These are phyloP conservation scores for Zalaria obscura DNA, from an alignment of 2,329 filamentous ascomycete genomes.

Conservation along the genomic window DNA sequence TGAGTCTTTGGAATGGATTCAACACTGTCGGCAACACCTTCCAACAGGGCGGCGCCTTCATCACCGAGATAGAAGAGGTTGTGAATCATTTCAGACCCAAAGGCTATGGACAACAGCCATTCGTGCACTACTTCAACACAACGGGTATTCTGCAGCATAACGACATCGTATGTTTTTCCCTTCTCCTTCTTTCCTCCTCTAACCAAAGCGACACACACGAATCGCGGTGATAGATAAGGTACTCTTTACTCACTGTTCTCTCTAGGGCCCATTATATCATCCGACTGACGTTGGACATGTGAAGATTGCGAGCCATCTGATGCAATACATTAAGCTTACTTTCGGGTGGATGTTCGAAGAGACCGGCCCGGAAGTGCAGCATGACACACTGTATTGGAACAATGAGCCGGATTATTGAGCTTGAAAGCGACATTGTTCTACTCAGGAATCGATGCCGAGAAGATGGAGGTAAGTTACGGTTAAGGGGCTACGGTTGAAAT, in stretches of 20 bases:
- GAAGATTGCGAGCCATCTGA: constrained; percentile 46
- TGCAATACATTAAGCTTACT: constrained; percentile 41
- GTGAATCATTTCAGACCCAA: constrained; percentile 32
- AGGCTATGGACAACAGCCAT: constrained; percentile 26
- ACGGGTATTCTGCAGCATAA: constrained; percentile 48
- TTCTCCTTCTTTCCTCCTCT: neutral
- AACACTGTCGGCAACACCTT: constrained; percentile 36
- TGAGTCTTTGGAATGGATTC: constrained; percentile 42
- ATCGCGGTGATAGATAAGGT: no score
- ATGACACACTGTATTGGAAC: constrained; percentile 10
- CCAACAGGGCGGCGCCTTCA: constrained; percentile 31
- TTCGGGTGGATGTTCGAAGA: constrained; percentile 43
- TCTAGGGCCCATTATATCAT: constrained; percentile 37
- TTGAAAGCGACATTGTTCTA: no score
- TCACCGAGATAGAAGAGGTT: constrained; percentile 36
- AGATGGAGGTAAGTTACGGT: no score
- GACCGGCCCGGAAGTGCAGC: constrained; percentile 38
- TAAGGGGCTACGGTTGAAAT: no score
- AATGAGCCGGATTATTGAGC: constrained; percentile 2
- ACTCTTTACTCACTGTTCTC: neutral
- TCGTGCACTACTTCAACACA: constrained; percentile 48
- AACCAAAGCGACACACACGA: no score
- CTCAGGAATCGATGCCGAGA: no score
- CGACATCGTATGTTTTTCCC: constrained; percentile 28
- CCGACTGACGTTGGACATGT: constrained; percentile 48